Evolutionary conservation across 1,139 yeast species (phyloP).

Genomic region (Blastobotrys proliferans): DNA sequence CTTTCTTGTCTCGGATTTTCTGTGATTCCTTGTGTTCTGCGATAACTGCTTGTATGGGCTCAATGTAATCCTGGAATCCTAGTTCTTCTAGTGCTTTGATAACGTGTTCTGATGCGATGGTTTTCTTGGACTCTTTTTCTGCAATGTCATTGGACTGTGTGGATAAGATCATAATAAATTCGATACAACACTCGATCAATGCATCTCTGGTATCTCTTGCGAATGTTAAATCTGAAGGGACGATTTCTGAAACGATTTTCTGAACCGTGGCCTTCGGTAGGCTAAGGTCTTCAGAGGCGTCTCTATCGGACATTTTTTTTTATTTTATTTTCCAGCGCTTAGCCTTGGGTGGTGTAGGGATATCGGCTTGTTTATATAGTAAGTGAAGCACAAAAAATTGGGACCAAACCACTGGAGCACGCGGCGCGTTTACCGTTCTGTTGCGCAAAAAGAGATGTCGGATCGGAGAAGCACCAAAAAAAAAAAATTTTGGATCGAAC

Average conservation of each 20-base stretch:
- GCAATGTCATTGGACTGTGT: slow-evolving; percentile 96
- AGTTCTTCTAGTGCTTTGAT: slow-evolving; percentile 83
- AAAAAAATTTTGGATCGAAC: slow-evolving; percentile 10
- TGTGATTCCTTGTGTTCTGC: slow-evolving; percentile 83
- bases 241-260: slow-evolving; percentile 83
- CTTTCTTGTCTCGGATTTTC: slow-evolving; percentile 77
- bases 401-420: no score
- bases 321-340: background rate
- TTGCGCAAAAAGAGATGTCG: no score
- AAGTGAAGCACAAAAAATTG: background rate
- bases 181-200: slow-evolving; percentile 91
- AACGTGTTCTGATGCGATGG: slow-evolving; percentile 96
- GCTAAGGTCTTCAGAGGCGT: slow-evolving; percentile 38
- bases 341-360: slow-evolving; percentile 1
- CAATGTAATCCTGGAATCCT: slow-evolving; percentile 83
- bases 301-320: slow-evolving; percentile 31
- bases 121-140: slow-evolving; percentile 91
- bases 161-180: slow-evolving; percentile 89
- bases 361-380: slow-evolving; percentile 1
- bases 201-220: slow-evolving; percentile 95
- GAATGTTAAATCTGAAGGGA: slow-evolving; percentile 81
- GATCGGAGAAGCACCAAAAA: no score
- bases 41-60: slow-evolving; percentile 74
- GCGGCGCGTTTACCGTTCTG: no score
- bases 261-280: slow-evolving; percentile 75